Conservation (phyloP, 306 rosid genomes). For the Cicer chorassanicum region DNA sequence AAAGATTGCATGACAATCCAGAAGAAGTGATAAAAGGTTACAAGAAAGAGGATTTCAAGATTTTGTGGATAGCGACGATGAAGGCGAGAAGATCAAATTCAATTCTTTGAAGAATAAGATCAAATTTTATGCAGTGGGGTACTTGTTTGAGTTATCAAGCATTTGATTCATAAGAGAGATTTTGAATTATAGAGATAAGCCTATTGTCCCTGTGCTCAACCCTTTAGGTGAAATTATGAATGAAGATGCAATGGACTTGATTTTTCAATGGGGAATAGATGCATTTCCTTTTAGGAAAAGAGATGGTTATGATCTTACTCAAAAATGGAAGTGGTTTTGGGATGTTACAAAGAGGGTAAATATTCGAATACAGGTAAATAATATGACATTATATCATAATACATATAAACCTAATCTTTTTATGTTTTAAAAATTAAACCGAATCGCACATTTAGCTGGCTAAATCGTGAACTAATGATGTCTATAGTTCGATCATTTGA, state of each 20-base stretch:
- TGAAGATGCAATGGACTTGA: constrained; percentile 49
- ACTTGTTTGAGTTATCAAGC: constrained; percentile 26
- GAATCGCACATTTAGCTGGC: no score
- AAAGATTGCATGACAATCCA: constrained; percentile 43
- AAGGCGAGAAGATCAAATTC: neutral
- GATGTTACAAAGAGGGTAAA: constrained; percentile 44
- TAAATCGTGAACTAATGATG: no score
- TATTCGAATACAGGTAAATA: constrained; percentile 43
- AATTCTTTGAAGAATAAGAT: constrained; percentile 22
- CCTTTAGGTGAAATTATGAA: constrained; percentile 26
- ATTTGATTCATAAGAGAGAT: constrained; percentile 36
- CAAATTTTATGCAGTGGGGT: constrained; percentile 43
- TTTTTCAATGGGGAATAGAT: constrained; percentile 51
- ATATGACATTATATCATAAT: neutral
- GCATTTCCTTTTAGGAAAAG: constrained; percentile 46
- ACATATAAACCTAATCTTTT: neutral
- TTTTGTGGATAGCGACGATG: constrained; percentile 40
- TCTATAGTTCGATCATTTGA: no score
- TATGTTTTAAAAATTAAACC: no score
- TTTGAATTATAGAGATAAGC: constrained; percentile 31
- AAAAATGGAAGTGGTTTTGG: constrained; percentile 54
- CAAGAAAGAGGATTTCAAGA: constrained; percentile 49
- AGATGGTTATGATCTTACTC: constrained; percentile 45
- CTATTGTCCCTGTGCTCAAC: constrained; percentile 42
- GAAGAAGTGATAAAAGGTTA: constrained; percentile 18